Evolutionary conservation across 106 monocot species (phyloP).

Genomic region (Dioscorea alata): DNA sequence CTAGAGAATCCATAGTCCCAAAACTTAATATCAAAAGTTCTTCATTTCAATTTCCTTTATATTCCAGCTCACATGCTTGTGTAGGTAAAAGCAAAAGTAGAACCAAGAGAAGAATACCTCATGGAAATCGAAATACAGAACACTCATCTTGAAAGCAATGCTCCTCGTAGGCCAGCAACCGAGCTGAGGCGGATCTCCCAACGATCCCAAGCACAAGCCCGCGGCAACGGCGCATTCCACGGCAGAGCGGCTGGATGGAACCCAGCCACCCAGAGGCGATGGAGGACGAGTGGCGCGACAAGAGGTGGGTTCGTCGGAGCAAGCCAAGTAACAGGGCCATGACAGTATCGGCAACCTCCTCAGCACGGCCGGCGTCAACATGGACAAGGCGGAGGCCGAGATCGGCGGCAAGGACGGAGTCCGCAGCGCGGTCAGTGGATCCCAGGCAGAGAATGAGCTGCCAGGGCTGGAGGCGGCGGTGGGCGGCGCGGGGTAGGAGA

Average conservation of each 20-base stretch:
- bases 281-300: conserved; percentile 59
- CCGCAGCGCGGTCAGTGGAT: conserved; percentile 71
- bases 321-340: conserved; percentile 86
- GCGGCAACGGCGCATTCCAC: conserved; percentile 83
- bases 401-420: conserved; percentile 81
- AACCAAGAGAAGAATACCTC: conserved; percentile 18
- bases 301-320: conserved; percentile 65
- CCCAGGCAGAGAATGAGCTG: conserved; percentile 93
- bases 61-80: no score
- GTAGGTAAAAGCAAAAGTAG: no score
- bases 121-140: conserved; percentile 77
- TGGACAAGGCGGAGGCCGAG: conserved; percentile 79
- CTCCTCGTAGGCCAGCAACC: conserved; percentile 78
- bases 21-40: no score
- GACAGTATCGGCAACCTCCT: conserved; percentile 91
- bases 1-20: no score
- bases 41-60: no score
- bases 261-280: conserved; percentile 79
- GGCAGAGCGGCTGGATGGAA: conserved; percentile 73
- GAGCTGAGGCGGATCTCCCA: conserved; percentile 64
- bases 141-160: conserved; percentile 88
- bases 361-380: conserved; percentile 75
- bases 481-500: conserved; percentile 87
- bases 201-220: conserved; percentile 88
- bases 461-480: conserved; percentile 77